Base-by-base conservation (phyloP, 352 stramenopile genomes). In the Globisporangium cylindrosporum region DNA sequence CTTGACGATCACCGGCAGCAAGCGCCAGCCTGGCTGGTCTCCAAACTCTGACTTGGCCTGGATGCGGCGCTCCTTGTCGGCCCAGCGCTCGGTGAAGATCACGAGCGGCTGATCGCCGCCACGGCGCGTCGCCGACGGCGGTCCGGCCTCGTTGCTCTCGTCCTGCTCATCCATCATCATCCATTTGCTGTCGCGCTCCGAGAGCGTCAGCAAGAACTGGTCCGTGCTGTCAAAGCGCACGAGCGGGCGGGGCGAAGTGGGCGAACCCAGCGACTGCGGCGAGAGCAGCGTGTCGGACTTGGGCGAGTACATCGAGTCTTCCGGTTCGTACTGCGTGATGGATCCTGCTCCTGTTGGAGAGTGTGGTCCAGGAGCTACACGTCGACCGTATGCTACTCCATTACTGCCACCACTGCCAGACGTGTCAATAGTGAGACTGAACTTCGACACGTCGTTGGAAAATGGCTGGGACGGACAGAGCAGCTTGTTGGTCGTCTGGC, bases 1-100 rank as follows among this genome's bases (percentile, higher is more conserved):
- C 79, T 99, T 99, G 20, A 99, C 90, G 76, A 99, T 99, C 64
- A 99, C 93, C 43, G 91, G 89, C 24, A 95, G 73, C 43, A 99
- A 78, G 34, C 97, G 85, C 92, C 93, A 99, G 24, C 89, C 90
- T 6, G 91, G 81, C 25, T 87, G 76, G 0, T 84, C 73, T 38
- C 92, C 93, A 73, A 93, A 92, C n/a, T 85, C 80, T 60, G 92
- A 98, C 18, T 79, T 90, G 15, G 78, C 79, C 55, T 94, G 86
- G 49, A 99, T 82, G 8, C 96, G 88, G n/a, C 80, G 86, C 69
- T 98, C 93, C 66, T 99, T 98, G 34, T 97, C 92, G 0, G 82
- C 83, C 96, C 97, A 99, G 27, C 93, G 88, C 81, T 99, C 97
- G 43, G 97, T 98, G 80, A 98, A 99, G 57, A 93, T 91, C 46